Conservation (phyloP, 768 basidiomycete genomes). For the Termitomyces sp. region DNA sequence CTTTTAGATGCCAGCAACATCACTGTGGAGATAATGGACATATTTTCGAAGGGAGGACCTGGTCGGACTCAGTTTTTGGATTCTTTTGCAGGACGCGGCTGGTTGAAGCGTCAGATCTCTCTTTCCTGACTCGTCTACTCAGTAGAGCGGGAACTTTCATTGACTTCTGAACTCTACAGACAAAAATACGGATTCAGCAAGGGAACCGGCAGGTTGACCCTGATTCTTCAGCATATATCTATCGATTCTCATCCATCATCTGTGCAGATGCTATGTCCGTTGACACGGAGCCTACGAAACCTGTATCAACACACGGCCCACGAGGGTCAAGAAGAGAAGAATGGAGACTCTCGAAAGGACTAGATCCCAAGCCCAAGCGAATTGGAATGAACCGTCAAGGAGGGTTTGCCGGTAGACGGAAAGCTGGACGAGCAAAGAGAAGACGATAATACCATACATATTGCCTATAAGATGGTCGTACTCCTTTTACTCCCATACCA, state of each 20-base stretch:
- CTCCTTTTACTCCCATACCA: background rate
- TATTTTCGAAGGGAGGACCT: conserved; percentile 18
- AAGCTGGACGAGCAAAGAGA: conserved; percentile 66
- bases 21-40: conserved; percentile 43
- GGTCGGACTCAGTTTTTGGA: conserved; percentile 8
- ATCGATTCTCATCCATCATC: conserved; percentile 11
- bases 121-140: conserved; percentile 28
- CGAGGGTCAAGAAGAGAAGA: conserved; percentile 72
- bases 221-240: background rate
- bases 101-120: conserved; percentile 23
- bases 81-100: background rate
- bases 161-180: conserved; percentile 35
- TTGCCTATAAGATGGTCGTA: background rate
- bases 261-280: conserved; percentile 48
- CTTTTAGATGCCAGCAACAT: conserved; percentile 56
- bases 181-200: conserved; percentile 19
- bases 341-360: conserved; percentile 80
- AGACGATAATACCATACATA: conserved; percentile 51
- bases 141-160: conserved; percentile 29
- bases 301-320: conserved; percentile 79
- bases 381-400: conserved; percentile 68
- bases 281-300: conserved; percentile 34
- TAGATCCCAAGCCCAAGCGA: conserved; percentile 44
- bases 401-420: conserved; percentile 50
- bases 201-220: conserved; percentile 29